Percentiles rank a stretch among this genome's conserved stretches.
phyloP scores from a whole-genome alignment of 1,284 basidiomycete genomes.

The Anthracocystis panici-leucophaei region DNA sequence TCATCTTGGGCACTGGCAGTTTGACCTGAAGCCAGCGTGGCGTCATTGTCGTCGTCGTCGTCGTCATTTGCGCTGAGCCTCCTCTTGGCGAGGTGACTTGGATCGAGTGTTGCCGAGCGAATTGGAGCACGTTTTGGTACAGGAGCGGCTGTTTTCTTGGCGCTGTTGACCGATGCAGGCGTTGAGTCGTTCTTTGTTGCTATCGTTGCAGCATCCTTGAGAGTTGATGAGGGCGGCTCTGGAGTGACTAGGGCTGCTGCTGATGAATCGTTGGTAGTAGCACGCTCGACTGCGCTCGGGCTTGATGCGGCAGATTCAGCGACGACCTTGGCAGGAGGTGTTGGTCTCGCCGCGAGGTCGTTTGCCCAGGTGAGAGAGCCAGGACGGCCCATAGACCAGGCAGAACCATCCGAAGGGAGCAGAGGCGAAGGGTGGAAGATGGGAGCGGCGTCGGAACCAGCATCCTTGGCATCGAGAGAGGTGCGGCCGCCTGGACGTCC shows the following conservation, averaged over 20 bases:
- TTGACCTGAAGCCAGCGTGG: constrained; percentile 13
- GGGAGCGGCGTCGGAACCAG: constrained; percentile 19
- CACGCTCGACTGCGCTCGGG: constrained; percentile 33
- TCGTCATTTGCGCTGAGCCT: constrained; percentile 15
- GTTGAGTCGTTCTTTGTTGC: background rate
- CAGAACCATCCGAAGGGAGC: constrained; percentile 39
- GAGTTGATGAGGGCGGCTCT: constrained; percentile 6
- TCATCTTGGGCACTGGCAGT: constrained; percentile 16
- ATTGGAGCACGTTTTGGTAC: constrained; percentile 43
- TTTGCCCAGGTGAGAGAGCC: constrained; percentile 38
- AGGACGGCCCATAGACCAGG: constrained; percentile 33
- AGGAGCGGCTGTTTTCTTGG: constrained; percentile 25
- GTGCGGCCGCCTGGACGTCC: constrained; percentile 15
- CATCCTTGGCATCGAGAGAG: constrained; percentile 27
- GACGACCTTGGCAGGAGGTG: constrained; percentile 15
- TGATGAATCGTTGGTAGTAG: constrained; percentile 6
- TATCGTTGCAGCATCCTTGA: constrained; percentile 7
- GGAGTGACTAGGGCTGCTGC: background rate
- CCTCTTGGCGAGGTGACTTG: constrained; percentile 33
- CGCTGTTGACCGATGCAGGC: constrained; percentile 10
- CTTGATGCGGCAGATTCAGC: constrained; percentile 21
- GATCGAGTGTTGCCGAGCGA: constrained; percentile 42
- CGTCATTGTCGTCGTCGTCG: constrained; percentile 9
- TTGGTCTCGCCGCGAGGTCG: constrained; percentile 16
- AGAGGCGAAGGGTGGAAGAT: constrained; percentile 41